These are phyloP conservation scores for Kuraishia piskuri DNA, from an alignment of 805 yeast genomes.

Conservation along the genomic window DNA sequence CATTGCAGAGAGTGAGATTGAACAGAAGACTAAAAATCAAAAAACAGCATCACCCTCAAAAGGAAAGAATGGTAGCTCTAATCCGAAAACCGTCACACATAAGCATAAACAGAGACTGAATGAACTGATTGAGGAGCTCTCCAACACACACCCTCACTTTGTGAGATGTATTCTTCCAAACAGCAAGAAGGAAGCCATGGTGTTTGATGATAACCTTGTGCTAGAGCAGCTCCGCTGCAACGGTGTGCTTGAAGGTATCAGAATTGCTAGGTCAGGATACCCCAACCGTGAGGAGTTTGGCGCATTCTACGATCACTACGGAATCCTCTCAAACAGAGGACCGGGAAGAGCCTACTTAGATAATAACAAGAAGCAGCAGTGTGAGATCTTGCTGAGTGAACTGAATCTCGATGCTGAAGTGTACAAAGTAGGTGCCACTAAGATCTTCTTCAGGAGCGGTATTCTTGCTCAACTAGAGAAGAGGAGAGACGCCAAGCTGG, in stretches of 20 bases:
- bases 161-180: conserved; percentile 95
- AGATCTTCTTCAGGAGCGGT: conserved; percentile 70
- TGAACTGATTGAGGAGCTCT: conserved; percentile 62
- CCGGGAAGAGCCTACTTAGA: not conserved
- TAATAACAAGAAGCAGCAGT: conserved; percentile 49
- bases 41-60: conserved; percentile 2
- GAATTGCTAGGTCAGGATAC: conserved; percentile 95
- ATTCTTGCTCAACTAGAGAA: conserved; percentile 73
- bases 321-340: conserved; percentile 45
- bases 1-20: not conserved
- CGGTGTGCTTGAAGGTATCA: conserved; percentile 96
- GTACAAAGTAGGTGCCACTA: conserved; percentile 63
- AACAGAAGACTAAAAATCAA: conserved; percentile 8
- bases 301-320: conserved; percentile 71
- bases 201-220: conserved; percentile 68
- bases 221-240: conserved; percentile 88
- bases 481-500: conserved; percentile 58
- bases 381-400: conserved; percentile 59
- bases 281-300: conserved; percentile 86
- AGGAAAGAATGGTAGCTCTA: conserved; percentile 11
- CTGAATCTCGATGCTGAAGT: conserved; percentile 50
- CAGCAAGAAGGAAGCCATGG: conserved; percentile 56
- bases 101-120: conserved; percentile 81
- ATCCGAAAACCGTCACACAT: conserved; percentile 74
- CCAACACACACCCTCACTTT: conserved; percentile 87